Percentiles rank a stretch among this genome's conserved stretches.
Evolutionary conservation across 768 basidiomycete genomes (phyloP).

Genomic region (Suillus luteus): DNA sequence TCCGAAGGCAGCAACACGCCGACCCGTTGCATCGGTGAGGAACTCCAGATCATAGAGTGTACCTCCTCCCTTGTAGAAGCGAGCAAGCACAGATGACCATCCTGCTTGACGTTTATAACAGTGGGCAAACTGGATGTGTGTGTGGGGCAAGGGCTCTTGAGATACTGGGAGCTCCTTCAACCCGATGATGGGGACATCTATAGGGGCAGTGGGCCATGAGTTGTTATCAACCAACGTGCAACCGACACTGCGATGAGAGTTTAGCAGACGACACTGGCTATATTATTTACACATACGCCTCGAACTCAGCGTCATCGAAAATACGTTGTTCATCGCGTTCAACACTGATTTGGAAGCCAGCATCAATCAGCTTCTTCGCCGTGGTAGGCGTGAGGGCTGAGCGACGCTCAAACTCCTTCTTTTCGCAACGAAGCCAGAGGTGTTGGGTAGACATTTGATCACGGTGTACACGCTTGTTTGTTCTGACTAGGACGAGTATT

Average conservation of each 20-base stretch:
- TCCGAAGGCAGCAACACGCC: slow-evolving; percentile 96
- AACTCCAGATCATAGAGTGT: slow-evolving; percentile 96
- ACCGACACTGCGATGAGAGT: slow-evolving; percentile 63
- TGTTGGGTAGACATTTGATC: slow-evolving; percentile 48
- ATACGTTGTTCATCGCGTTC: slow-evolving; percentile 94
- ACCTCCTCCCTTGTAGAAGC: slow-evolving; percentile 83
- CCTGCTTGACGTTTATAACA: slow-evolving; percentile 96
- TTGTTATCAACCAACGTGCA: slow-evolving; percentile 87
- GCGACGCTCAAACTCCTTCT: slow-evolving; percentile 91
- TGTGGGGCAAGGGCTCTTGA: slow-evolving; percentile 81
- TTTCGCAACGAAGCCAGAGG: slow-evolving; percentile 97
- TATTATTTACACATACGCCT: slow-evolving; percentile 61
- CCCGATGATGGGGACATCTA: slow-evolving; percentile 80
- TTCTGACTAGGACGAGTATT: neutral
- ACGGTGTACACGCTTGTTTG: neutral
- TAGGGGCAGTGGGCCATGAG: slow-evolving; percentile 84
- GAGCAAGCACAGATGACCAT: slow-evolving; percentile 82
- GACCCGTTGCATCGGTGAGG: slow-evolving; percentile 77
- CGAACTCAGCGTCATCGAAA: slow-evolving; percentile 91
- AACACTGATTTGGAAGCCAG: slow-evolving; percentile 87
- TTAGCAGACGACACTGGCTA: slow-evolving; percentile 12
- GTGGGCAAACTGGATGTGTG: slow-evolving; percentile 97
- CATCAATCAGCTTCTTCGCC: slow-evolving; percentile 83
- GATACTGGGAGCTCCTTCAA: slow-evolving; percentile 94
- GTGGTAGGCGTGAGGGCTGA: slow-evolving; percentile 92